Conservation (phyloP, 2,329 filamentous ascomycete species). For the Ilyonectria mors-panacis region DNA sequence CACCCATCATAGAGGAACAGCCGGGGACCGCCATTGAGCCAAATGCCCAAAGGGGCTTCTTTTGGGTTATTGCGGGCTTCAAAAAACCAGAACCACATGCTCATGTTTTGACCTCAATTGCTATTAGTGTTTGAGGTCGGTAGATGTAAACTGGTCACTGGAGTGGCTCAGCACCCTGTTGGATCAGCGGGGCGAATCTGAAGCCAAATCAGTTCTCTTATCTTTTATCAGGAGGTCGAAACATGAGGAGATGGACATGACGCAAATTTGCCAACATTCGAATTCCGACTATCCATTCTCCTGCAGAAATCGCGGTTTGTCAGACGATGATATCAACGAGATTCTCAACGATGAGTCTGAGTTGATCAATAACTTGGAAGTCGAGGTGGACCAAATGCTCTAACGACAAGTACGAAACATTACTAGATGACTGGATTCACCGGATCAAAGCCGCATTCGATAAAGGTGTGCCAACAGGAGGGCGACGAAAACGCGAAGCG, state of each 20-base stretch:
- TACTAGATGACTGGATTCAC: neutral
- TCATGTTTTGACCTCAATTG: too few species aligned
- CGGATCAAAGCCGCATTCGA: neutral
- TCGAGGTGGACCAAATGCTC: neutral
- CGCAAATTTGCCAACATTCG: constrained; percentile 9
- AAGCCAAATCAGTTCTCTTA: neutral
- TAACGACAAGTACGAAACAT: neutral
- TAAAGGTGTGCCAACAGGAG: too few species aligned
- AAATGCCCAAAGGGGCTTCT: neutral
- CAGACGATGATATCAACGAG: neutral
- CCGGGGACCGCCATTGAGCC: neutral
- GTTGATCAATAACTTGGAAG: neutral
- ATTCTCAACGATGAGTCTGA: constrained; percentile 17
- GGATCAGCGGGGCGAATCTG: neutral
- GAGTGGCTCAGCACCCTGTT: too few species aligned
- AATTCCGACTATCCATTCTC: neutral
- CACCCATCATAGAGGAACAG: neutral
- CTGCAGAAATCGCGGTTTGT: neutral
- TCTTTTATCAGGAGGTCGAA: neutral
- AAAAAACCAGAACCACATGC: constrained; percentile 11
- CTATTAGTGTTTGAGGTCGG: too few species aligned
- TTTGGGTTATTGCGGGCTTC: neutral
- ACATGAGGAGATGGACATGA: neutral
- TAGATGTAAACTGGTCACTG: too few species aligned
- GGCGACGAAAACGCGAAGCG: neutral